These are phyloP conservation scores for Physaria fendleri DNA, from an alignment of 345 rosid species.

Conservation along the genomic window DNA sequence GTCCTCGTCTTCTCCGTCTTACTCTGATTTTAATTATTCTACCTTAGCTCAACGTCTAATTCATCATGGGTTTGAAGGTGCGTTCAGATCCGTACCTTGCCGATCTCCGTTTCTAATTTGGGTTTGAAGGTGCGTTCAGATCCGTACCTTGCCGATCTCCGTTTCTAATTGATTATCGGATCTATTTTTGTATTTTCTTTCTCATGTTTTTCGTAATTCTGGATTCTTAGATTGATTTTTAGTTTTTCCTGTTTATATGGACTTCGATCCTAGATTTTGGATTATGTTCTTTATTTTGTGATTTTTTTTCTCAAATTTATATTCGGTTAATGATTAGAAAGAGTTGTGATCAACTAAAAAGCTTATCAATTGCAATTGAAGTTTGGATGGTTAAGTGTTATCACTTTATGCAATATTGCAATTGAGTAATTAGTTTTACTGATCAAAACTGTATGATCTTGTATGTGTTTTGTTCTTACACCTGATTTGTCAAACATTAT, in stretches of 20 bases:
- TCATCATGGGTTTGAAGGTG: conserved; percentile 33
- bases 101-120: conserved; percentile 8
- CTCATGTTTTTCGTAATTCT: too few species aligned
- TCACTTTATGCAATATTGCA: neutral
- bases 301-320: neutral
- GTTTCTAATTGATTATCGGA: neutral
- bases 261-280: neutral
- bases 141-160: neutral
- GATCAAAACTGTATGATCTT: neutral
- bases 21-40: neutral
- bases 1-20: conserved; percentile 31
- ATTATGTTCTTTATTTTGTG: neutral
- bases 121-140: conserved; percentile 27
- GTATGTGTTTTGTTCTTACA: neutral
- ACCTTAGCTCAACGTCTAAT: neutral
- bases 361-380: neutral
- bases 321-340: neutral
- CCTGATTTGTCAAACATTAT: neutral
- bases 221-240: neutral
- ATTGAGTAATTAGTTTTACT: neutral
- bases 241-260: neutral
- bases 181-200: neutral
- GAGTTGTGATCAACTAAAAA: neutral
- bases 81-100: neutral
- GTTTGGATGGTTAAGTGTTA: neutral